Percentiles rank a stretch among this genome's conserved stretches.
Evolutionary conservation across 2,329 filamentous ascomycete genomes (phyloP).

Genomic region (Biscogniauxia sp.): DNA sequence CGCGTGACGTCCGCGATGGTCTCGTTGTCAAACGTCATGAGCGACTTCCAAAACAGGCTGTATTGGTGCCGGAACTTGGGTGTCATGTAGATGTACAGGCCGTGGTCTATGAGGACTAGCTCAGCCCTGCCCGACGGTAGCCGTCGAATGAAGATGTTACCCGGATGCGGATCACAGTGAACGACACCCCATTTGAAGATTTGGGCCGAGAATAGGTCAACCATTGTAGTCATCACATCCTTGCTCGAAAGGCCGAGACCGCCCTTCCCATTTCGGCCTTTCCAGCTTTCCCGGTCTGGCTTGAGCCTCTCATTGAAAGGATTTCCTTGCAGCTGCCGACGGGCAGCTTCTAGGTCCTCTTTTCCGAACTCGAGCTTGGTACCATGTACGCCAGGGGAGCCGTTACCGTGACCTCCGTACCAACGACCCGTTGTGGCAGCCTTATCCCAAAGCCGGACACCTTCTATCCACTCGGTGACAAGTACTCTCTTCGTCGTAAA

Average conservation of each 20-base stretch:
- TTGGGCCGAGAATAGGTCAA: slow-evolving; percentile 93
- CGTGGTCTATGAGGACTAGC: slow-evolving; percentile 94
- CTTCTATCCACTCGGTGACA: slow-evolving; percentile 97
- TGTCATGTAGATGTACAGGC: slow-evolving; percentile 89
- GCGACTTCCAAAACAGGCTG: slow-evolving; percentile 85
- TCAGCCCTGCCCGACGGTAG: slow-evolving; percentile 79
- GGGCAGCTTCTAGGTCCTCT: slow-evolving; percentile 47
- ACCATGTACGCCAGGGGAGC: slow-evolving; percentile 75
- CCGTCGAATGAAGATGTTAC: slow-evolving; percentile 93
- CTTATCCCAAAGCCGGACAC: slow-evolving; percentile 89
- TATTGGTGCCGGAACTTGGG: slow-evolving; percentile 84
- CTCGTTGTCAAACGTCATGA: slow-evolving; percentile 89
- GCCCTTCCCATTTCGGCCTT: slow-evolving; percentile 67
- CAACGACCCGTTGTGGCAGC: slow-evolving; percentile 73
- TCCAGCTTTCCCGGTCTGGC: slow-evolving; percentile 77
- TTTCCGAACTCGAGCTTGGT: slow-evolving; percentile 51
- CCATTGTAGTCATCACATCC: slow-evolving; percentile 94
- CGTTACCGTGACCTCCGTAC: slow-evolving; percentile 72
- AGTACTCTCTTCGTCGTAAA: slow-evolving; percentile 81
- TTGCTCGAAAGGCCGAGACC: slow-evolving; percentile 80
- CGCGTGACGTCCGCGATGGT: slow-evolving; percentile 70
- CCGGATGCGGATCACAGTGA: slow-evolving; percentile 95
- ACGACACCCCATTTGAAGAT: slow-evolving; percentile 97
- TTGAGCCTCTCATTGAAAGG: slow-evolving; percentile 64
- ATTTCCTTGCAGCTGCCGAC: slow-evolving; percentile 47